phyloP scores from a whole-genome alignment of 2,329 filamentous ascomycete genomes.

The Biscogniauxia sp. region DNA sequence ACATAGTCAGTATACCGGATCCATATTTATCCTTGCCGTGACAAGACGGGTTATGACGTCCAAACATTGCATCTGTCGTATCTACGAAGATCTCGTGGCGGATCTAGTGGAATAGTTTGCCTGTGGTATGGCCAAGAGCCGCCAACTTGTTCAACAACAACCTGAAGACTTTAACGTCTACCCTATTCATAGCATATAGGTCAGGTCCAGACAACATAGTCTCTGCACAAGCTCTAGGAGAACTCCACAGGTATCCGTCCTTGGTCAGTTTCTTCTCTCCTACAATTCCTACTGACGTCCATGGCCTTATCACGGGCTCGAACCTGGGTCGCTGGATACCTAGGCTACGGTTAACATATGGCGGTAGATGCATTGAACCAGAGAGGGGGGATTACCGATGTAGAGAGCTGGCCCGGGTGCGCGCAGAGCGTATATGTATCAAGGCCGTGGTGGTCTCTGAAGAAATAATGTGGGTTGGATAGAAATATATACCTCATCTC shows the following conservation, averaged over 20 bases:
- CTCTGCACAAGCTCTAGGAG: constrained; percentile 1
- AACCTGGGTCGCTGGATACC: constrained; percentile 7
- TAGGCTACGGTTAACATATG: constrained; percentile 11
- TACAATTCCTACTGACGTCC: constrained; percentile 6
- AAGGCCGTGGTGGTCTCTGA: constrained; percentile 7
- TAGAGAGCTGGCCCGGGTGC: constrained; percentile 9
- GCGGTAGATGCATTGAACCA: constrained; percentile 11
- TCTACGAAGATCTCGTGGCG: constrained; percentile 26
- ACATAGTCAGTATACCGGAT: constrained; percentile 1
- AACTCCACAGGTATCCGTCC: constrained; percentile 9
- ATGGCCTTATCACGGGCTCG: constrained; percentile 7
- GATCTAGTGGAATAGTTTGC: constrained; percentile 6
- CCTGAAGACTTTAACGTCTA: not conserved
- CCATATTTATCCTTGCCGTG: constrained; percentile 1
- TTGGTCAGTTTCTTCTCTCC: constrained; percentile 7
- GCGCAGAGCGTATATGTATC: constrained; percentile 8
- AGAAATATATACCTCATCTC: constrained; percentile 6
- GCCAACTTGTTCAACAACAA: constrained; percentile 3
- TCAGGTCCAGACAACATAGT: constrained; percentile 4
- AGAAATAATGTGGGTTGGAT: not conserved
- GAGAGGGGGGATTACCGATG: constrained; percentile 8
- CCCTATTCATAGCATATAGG: constrained; percentile 7
- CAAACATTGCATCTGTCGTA: constrained; percentile 7
- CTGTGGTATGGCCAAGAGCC: not conserved
- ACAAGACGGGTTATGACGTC: constrained; percentile 8